Conservation (phyloP, 2,329 filamentous ascomycete genomes). For the Microdochium trichocladiopsis region DNA sequence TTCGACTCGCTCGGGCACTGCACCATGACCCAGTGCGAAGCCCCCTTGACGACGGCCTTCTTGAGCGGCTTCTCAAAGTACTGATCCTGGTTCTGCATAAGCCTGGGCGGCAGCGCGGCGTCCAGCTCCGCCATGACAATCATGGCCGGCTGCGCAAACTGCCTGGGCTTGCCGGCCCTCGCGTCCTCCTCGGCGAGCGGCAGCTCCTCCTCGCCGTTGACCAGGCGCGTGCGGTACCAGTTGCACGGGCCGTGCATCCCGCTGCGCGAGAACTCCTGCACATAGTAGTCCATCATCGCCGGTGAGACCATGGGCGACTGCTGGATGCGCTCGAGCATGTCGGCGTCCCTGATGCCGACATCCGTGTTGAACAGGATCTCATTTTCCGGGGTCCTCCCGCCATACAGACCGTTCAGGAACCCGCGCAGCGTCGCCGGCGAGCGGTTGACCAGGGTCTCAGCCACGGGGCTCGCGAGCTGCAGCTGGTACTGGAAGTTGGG, state of each 20-base stretch:
- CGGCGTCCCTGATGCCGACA: constrained; percentile 53
- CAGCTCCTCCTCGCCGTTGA: constrained; percentile 73
- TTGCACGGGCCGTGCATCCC: constrained; percentile 76
- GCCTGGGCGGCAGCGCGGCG: constrained; percentile 60
- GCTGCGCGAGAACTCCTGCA: constrained; percentile 59
- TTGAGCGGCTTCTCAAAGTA: constrained; percentile 58
- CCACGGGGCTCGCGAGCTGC: constrained; percentile 63
- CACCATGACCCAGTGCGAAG: constrained; percentile 77
- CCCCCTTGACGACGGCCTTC: constrained; percentile 49
- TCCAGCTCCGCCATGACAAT: constrained; percentile 71
- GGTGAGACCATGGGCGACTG: constrained; percentile 52
- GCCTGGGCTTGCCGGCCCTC: constrained; percentile 34
- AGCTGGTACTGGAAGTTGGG: constrained; percentile 80
- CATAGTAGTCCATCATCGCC: constrained; percentile 73
- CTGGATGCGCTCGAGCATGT: constrained; percentile 50
- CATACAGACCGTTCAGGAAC: constrained; percentile 67
- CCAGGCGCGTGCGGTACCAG: constrained; percentile 73
- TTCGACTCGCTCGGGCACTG: constrained; percentile 69
- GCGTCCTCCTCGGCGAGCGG: constrained; percentile 52
- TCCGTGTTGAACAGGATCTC: constrained; percentile 50
- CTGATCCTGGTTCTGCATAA: constrained; percentile 66
- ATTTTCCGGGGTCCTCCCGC: constrained; percentile 50
- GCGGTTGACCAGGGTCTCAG: constrained; percentile 53
- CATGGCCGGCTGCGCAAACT: constrained; percentile 57
- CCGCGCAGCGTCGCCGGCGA: constrained; percentile 50